A percentile compares a stretch with the other conserved stretches of the same genome.
Conservation (phyloP, 2,329 filamentous ascomycete species). For the Apiospora rasikravindrae region DNA sequence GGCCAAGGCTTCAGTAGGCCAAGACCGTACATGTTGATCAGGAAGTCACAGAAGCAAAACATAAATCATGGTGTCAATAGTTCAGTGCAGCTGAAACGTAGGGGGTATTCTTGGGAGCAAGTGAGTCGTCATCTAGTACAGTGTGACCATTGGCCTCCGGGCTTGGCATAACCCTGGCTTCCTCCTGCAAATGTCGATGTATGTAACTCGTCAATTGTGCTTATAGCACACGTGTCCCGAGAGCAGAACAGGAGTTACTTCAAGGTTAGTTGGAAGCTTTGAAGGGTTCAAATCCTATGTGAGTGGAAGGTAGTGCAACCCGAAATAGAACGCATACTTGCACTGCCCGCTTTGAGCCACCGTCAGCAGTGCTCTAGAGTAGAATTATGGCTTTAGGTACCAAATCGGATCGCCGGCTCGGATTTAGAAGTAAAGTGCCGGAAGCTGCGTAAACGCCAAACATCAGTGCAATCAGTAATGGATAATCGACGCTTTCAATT, state of each 20-base stretch:
- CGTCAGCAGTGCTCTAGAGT: neutral
- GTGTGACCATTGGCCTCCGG: neutral
- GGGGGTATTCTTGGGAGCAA: constrained; percentile 3
- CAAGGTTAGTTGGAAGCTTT: neutral
- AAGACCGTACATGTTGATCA: neutral
- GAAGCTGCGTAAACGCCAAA: neutral
- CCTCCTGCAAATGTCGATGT: neutral
- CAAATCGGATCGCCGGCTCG: constrained; percentile 1
- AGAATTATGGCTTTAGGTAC: neutral
- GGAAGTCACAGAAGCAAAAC: neutral
- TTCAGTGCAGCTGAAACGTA: constrained; percentile 6
- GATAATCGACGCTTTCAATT: neutral
- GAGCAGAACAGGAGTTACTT: neutral
- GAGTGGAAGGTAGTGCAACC: neutral
- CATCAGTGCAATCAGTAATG: neutral
- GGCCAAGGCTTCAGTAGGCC: neutral
- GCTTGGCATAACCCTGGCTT: neutral
- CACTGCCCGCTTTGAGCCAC: constrained; percentile 3
- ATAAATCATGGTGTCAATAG: neutral
- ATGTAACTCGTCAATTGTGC: neutral
- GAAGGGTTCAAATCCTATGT: neutral
- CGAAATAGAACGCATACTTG: constrained; percentile 7
- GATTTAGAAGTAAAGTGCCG: constrained; percentile 5
- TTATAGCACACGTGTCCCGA: neutral
- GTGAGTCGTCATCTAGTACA: constrained; percentile 8